phyloP scores from a whole-genome alignment of 2,329 filamentous ascomycete genomes.

The Sporothrix brunneoviolacea region DNA sequence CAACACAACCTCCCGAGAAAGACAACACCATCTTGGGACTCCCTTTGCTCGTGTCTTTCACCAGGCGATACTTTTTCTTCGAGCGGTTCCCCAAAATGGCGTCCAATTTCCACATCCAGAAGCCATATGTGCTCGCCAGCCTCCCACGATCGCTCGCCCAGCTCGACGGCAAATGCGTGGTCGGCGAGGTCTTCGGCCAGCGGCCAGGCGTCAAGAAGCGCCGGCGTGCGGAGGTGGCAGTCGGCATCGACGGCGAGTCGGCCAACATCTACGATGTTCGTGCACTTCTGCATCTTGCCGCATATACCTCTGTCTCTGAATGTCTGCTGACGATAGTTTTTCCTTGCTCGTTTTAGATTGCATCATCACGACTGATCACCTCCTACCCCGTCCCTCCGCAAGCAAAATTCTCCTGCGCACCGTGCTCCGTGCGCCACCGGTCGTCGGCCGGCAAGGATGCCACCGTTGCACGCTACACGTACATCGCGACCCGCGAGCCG shows the following conservation, averaged over 20 bases:
- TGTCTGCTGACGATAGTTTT: not conserved
- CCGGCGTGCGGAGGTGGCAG: constrained; percentile 56
- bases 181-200: constrained; percentile 56
- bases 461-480: constrained; percentile 50
- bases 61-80: not conserved
- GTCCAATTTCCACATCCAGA: constrained; percentile 55
- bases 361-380: constrained; percentile 55
- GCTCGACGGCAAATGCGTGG: constrained; percentile 44
- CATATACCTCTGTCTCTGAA: constrained; percentile 5
- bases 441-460: constrained; percentile 37
- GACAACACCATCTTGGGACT: not conserved
- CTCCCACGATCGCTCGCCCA: constrained; percentile 53
- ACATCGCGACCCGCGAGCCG: constrained; percentile 47
- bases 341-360: constrained; percentile 38
- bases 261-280: constrained; percentile 60
- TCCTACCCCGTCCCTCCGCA: constrained; percentile 62
- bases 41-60: not conserved
- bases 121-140: constrained; percentile 56
- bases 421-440: constrained; percentile 51
- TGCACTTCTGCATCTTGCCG: not conserved
- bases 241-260: constrained; percentile 58
- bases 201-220: constrained; percentile 49
- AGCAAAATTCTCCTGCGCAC: constrained; percentile 55
- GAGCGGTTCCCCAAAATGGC: constrained; percentile 41
- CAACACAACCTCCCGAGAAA: not conserved